Evolutionary conservation across 768 basidiomycete species (phyloP).

Genomic region (Tylopilus felleus): DNA sequence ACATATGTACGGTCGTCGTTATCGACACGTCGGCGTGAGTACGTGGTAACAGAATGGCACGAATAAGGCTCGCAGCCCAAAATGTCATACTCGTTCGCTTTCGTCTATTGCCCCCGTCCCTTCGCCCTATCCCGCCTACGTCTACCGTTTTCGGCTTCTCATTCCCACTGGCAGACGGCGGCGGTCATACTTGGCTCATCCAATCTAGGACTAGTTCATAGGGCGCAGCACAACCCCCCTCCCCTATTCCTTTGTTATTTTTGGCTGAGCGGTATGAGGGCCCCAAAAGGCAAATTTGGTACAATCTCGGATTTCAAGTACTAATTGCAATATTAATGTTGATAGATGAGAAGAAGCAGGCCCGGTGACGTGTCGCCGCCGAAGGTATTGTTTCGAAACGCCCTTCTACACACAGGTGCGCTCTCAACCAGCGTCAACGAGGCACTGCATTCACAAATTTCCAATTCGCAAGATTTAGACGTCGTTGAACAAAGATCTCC

Average conservation of each 20-base stretch:
- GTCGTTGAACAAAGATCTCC: background rate
- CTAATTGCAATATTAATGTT: background rate
- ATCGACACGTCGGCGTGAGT: background rate
- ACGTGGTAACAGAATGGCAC: background rate
- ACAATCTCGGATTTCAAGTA: background rate
- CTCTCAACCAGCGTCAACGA: background rate
- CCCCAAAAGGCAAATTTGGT: background rate
- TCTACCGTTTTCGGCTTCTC: constrained; percentile 3
- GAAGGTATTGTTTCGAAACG: background rate
- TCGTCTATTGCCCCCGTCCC: background rate
- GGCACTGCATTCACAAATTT: background rate
- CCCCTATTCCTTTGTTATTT: constrained; percentile 3
- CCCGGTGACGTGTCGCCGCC: background rate
- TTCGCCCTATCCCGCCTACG: background rate
- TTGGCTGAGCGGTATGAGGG: background rate
- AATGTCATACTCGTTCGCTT: background rate
- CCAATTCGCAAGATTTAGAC: background rate
- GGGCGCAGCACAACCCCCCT: background rate
- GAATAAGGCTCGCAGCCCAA: background rate
- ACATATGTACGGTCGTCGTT: background rate
- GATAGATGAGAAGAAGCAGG: background rate
- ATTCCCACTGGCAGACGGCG: background rate
- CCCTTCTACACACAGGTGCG: background rate
- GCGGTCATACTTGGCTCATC: background rate
- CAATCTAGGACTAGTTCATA: background rate